Evolutionary conservation across 75 land plant species (phyloP).

Genomic region (Picea glauca): DNA sequence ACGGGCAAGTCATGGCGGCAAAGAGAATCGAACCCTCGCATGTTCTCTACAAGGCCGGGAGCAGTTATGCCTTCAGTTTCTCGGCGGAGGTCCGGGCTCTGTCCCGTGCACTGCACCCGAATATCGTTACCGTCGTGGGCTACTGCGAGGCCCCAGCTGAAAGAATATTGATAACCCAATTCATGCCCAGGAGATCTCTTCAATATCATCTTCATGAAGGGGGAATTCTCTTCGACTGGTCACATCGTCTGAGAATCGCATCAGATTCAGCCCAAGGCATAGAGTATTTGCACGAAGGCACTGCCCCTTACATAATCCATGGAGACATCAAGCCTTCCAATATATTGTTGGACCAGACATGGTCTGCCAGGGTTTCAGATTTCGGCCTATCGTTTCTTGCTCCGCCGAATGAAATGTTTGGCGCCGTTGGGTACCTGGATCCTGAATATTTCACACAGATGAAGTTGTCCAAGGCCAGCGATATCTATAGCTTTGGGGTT

Average conservation of each 20-base stretch:
- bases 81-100: constrained; percentile 29
- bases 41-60: constrained; percentile 28
- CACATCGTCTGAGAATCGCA: constrained; percentile 25
- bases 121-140: constrained; percentile 34
- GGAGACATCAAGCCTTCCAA: constrained; percentile 61
- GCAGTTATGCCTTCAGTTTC: constrained; percentile 15
- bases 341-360: constrained; percentile 39
- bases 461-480: too few species aligned
- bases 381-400: constrained; percentile 39
- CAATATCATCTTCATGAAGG: constrained; percentile 34
- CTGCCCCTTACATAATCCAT: constrained; percentile 32
- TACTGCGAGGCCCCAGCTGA: constrained; percentile 52
- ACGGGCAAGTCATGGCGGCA: constrained; percentile 19
- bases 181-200: constrained; percentile 24
- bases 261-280: constrained; percentile 47
- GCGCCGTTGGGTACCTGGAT: neutral
- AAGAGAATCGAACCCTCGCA: constrained; percentile 36
- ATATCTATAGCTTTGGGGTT: too few species aligned
- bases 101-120: constrained; percentile 40
- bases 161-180: constrained; percentile 30
- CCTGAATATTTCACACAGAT: too few species aligned
- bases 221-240: constrained; percentile 33
- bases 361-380: constrained; percentile 34
- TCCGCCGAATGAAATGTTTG: constrained; percentile 14
- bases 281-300: constrained; percentile 44